phyloP scores from a whole-genome alignment of 495 filamentous ascomycete genomes.

The Elasticomyces elasticus region DNA sequence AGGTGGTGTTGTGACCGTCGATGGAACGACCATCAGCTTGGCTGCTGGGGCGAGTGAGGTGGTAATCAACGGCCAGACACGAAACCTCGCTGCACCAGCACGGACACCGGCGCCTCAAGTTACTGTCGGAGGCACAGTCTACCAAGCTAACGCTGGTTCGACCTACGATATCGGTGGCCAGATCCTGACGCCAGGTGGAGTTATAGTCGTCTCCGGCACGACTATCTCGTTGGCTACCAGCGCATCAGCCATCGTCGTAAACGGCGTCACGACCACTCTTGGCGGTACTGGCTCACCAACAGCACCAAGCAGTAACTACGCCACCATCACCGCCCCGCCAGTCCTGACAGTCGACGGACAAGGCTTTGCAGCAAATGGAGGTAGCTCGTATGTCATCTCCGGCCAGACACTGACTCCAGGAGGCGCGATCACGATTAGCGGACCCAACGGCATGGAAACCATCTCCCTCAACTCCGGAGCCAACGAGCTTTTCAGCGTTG shows the following conservation, averaged over 20 bases:
- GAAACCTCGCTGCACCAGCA: constrained; percentile 9
- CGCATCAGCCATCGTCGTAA: constrained; percentile 26
- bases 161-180: constrained; percentile 27
- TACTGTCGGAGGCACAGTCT: constrained; percentile 18
- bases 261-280: constrained; percentile 23
- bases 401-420: constrained; percentile 18
- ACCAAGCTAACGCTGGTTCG: constrained; percentile 26
- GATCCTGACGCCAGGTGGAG: constrained; percentile 29
- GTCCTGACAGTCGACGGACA: constrained; percentile 9
- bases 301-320: constrained; percentile 2
- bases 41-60: constrained; percentile 19
- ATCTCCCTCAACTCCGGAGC: constrained; percentile 14
- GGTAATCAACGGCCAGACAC: constrained; percentile 28
- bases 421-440: constrained; percentile 13
- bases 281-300: background rate
- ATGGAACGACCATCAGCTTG: constrained; percentile 22
- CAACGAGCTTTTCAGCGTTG: constrained; percentile 3
- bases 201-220: constrained; percentile 27
- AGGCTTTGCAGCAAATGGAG: constrained; percentile 12
- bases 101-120: constrained; percentile 19
- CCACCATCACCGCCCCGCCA: constrained; percentile 17
- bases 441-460: constrained; percentile 9
- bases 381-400: constrained; percentile 16
- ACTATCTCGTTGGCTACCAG: constrained; percentile 25
- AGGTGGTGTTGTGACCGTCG: constrained; percentile 25